Base-by-base conservation (phyloP, 108 stramenopile species). In the Pseudonitzschia delicatissima region DNA sequence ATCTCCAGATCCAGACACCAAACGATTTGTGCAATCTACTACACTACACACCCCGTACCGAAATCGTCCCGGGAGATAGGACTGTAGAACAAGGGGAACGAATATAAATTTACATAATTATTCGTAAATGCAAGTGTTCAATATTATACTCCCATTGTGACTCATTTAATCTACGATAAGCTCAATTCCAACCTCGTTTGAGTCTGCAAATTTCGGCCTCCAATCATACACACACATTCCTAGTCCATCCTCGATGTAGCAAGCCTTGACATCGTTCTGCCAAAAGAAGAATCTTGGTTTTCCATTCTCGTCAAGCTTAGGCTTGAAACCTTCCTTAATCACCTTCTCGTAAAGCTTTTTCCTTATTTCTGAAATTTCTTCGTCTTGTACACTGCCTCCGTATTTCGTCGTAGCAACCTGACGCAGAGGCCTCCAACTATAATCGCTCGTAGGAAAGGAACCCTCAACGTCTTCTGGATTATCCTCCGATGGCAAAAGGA, bases 181-280 rank as follows among this genome's bases (percentile, higher is more conserved):
- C 62, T 93, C 92, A 36, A 93, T 85, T n/a, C 92, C 89, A 39
- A 93, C 82, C 67, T 85, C 87, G 66, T 91, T 83, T 34, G 51
- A 74, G 33, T 72, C 86, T 72, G 32, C 57, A 64, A 58, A 68
- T 55, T 80, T 67, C 13, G 82, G 77, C 64, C 92, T 71, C 84
- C 84, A 93, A 39, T 93, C 92, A 62, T 91, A 93, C 20, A 93
- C 86, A 18, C 72, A 77, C 92, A 93, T 93, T 15, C 92, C 92
- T 34, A 93, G 59, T 36, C 91, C 91, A 18, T 73, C 75, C 27
- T 76, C 78, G 12, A 85, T 87, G 62, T 82, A 93, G 64, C 89
- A 90, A 1, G 83, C 78, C 69, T 93, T 93, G 40, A 84, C 82
- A 53, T 77, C 72, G 59, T 89, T 85, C 58, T 83, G 74, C 84